Evolutionary conservation across 495 filamentous ascomycete species (phyloP).

Genomic region (Viridothelium virens): DNA sequence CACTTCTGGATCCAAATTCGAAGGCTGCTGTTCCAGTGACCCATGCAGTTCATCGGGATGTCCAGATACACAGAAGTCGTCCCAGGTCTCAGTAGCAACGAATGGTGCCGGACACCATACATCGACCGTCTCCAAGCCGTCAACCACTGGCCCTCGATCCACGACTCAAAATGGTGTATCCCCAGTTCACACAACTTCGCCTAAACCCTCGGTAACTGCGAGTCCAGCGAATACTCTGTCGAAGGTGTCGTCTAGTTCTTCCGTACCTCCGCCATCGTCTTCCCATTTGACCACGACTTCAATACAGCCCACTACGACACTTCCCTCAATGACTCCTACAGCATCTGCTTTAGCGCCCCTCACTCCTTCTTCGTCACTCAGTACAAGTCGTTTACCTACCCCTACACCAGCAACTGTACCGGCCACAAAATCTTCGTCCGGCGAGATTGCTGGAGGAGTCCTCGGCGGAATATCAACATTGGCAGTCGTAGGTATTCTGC

Average conservation of each 20-base stretch:
- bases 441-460: neutral
- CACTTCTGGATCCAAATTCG: neutral
- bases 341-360: neutral
- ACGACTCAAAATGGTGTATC: neutral
- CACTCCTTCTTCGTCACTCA: neutral
- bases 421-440: neutral
- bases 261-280: neutral
- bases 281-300: neutral
- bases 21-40: constrained; percentile 4
- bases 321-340: neutral
- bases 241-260: neutral
- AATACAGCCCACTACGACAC: too few relatives aligned
- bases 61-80: neutral
- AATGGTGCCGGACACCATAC: neutral
- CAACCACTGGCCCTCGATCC: neutral
- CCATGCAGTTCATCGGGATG: constrained; percentile 7
- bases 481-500: neutral
- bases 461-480: neutral
- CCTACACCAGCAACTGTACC: neutral
- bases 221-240: neutral
- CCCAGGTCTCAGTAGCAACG: neutral
- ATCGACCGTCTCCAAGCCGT: neutral
- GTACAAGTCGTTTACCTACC: neutral
- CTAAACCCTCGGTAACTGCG: neutral
- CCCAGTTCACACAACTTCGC: neutral